Base-by-base conservation (phyloP, 2,329 filamentous ascomycete species). In the Podosphaera fusca region DNA sequence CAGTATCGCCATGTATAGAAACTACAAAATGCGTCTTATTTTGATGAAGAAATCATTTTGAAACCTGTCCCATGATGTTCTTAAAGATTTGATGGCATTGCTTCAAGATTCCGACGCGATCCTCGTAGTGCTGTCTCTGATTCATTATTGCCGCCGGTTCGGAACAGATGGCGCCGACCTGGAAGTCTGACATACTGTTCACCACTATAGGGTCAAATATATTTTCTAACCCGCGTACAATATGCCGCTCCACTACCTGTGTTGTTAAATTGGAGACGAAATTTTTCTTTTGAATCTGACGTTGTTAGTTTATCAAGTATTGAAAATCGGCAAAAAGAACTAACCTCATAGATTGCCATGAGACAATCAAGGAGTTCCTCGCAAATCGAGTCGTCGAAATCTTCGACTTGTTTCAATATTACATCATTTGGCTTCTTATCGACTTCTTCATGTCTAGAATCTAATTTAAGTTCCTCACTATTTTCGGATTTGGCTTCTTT, bases 221-320 rank as follows among this genome's bases (percentile, higher is more conserved):
- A 1, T 61, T 57, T 33, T 65, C 61, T 6, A 68, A 60, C 5
- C 61, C 63, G 3, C 60, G 60, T 1, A 69, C 57, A 36, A 69
- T 64, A 55, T 67, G 66, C n/a, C 66, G 64, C 47, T 68, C 66
- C 3, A 69, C 61, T 29, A 69, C 66, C 55, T 69, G 67, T 0
- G 58, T 66, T 0, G 67, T 68, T 8, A 69, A 57, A 51, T 69
- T 68, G 1, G 65, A 66, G 2, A 69, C 56, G 56, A 68, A 69
- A 0, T 59, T 64, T 51, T 69, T 68, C 47, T 66, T 59, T 0
- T 57, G 57, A 6, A 69, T 66, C 67, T 68, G 14, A 36, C 8
- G 8, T n/a, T 29, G 47, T 14, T 35, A 56, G 40, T 56, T 51
- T 56, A 54, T 14, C 10, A 30, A 29, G n/a, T 52, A n/a, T 4